phyloP scores from a whole-genome alignment of 495 filamentous ascomycete genomes.

The Tetracladium setigerum region DNA sequence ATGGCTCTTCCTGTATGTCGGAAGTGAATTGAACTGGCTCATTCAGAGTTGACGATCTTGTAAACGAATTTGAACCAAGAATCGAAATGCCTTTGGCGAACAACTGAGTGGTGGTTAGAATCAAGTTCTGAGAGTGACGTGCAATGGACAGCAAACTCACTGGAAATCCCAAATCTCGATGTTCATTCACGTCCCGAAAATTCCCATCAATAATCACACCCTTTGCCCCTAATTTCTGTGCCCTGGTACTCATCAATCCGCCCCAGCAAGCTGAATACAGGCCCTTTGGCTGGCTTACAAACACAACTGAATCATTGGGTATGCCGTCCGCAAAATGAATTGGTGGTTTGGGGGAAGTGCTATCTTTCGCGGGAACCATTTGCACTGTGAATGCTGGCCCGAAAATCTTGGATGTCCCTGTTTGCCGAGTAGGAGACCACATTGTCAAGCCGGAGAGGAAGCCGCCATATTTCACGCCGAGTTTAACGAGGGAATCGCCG shows the following conservation, averaged over 20 bases:
- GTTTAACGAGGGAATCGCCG: conserved; percentile 41
- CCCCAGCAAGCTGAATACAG: neutral
- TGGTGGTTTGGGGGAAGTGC: conserved; percentile 34
- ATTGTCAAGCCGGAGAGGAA: conserved; percentile 50
- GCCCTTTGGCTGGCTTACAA: neutral
- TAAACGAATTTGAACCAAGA: too few species aligned
- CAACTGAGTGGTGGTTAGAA: too few species aligned
- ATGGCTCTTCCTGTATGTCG: too few species aligned
- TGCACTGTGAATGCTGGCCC: conserved; percentile 52
- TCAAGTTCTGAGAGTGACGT: too few species aligned
- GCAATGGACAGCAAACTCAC: too few species aligned
- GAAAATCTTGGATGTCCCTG: conserved; percentile 44
- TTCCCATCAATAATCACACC: conserved; percentile 46
- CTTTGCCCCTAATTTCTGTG: neutral
- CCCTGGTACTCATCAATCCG: conserved; percentile 1
- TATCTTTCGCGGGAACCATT: conserved; percentile 38
- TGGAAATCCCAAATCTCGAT: conserved; percentile 42
- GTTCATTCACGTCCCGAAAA: conserved; percentile 51
- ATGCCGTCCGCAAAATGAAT: conserved; percentile 37
- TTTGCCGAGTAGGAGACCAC: conserved; percentile 47
- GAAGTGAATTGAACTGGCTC: too few species aligned
- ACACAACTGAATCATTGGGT: neutral
- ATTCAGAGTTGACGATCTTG: too few species aligned
- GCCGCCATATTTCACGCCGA: conserved; percentile 44
- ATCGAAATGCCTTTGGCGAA: too few species aligned